Evolutionary conservation across 2,329 filamentous ascomycete genomes (phyloP).

Genomic region (Epichloe gansuensis): DNA sequence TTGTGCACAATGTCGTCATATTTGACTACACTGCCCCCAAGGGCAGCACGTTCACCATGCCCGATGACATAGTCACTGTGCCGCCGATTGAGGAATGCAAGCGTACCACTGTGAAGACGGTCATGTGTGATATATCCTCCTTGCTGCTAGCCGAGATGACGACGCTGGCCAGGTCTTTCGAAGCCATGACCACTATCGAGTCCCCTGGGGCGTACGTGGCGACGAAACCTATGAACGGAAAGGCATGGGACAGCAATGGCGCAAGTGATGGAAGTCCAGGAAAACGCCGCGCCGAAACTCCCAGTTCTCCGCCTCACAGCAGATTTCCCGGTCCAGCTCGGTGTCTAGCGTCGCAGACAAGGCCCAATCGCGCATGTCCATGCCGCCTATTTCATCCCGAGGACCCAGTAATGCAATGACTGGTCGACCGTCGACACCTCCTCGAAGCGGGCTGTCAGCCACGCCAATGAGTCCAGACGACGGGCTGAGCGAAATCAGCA

Average conservation of each 20-base stretch:
- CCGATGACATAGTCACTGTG: slow-evolving; percentile 56
- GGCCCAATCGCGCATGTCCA: slow-evolving; percentile 62
- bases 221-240: slow-evolving; percentile 28
- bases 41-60: slow-evolving; percentile 40
- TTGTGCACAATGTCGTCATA: slow-evolving; percentile 67
- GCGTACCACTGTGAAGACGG: slow-evolving; percentile 67
- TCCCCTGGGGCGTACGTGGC: slow-evolving; percentile 50
- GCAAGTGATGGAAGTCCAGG: slow-evolving; percentile 25
- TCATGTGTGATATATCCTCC: slow-evolving; percentile 69
- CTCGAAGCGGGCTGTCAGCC: slow-evolving; percentile 35
- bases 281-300: slow-evolving; percentile 39
- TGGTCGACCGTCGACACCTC: slow-evolving; percentile 37
- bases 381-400: slow-evolving; percentile 53
- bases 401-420: slow-evolving; percentile 30
- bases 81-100: slow-evolving; percentile 57
- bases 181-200: slow-evolving; percentile 63
- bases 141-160: slow-evolving; percentile 65
- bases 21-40: slow-evolving; percentile 55
- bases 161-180: slow-evolving; percentile 58
- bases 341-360: slow-evolving; percentile 43
- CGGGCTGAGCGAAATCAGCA: slow-evolving; percentile 23
- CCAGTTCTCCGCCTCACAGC: slow-evolving; percentile 33
- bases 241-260: slow-evolving; percentile 21
- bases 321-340: slow-evolving; percentile 40
- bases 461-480: slow-evolving; percentile 38